Percentiles rank a stretch among this genome's conserved stretches.
Evolutionary conservation across 805 yeast genomes (phyloP).

Genomic region (Pichia deserticola): DNA sequence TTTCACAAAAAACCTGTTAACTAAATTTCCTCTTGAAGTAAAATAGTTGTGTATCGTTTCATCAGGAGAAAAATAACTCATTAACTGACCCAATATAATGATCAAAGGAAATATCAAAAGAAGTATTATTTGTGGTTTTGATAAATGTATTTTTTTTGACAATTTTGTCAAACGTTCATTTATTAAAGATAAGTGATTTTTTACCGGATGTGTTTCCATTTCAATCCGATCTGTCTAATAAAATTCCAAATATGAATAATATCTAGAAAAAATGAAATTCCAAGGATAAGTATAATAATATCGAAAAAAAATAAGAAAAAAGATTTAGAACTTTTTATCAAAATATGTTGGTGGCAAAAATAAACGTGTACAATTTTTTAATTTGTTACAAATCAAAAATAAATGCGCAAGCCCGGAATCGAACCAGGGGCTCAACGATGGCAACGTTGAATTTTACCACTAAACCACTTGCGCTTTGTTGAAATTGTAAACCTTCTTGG

Average conservation of each 20-base stretch:
- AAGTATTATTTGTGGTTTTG: conserved; percentile 1
- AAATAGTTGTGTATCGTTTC: conserved; percentile 44
- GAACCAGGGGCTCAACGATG: conserved; percentile 25
- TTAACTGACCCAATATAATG: conserved; percentile 44
- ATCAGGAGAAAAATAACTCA: conserved; percentile 36
- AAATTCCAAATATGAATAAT: too few species aligned
- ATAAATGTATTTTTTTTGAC: background rate
- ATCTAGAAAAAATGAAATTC: too few species aligned
- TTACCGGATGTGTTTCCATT: conserved; percentile 1
- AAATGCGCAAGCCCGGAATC: conserved; percentile 24
- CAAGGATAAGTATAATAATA: too few species aligned
- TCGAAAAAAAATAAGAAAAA: too few species aligned
- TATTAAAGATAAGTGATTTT: background rate
- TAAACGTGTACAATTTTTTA: too few species aligned
- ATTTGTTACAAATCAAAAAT: background rate
- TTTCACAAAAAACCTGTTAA: conserved; percentile 75
- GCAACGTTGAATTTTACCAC: conserved; percentile 24
- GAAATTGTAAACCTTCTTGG: too few species aligned
- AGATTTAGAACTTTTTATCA: too few species aligned
- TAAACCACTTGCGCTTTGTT: conserved; percentile 20
- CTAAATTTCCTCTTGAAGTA: conserved; percentile 56
- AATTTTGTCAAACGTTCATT: background rate
- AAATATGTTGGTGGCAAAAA: too few species aligned
- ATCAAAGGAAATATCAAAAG: conserved; percentile 31
- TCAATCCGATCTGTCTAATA: background rate